A percentile compares a stretch with the other conserved stretches of the same genome.
Evolutionary conservation across 2,329 filamentous ascomycete genomes (phyloP).

Genomic region (Aspergillus sp.): DNA sequence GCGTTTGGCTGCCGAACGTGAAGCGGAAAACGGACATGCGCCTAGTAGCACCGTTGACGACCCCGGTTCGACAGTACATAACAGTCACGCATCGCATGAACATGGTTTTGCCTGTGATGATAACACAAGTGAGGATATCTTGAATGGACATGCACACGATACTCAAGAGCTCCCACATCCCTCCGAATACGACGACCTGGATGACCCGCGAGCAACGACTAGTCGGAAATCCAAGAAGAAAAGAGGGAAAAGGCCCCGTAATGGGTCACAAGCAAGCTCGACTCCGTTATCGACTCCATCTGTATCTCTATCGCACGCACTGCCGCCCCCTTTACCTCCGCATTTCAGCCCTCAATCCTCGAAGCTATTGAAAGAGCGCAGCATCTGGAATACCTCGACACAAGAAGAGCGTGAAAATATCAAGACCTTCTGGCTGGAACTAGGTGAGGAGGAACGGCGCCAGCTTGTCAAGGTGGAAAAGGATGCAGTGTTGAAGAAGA

Average conservation of each 20-base stretch:
- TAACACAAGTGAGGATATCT: constrained; percentile 53
- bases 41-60: constrained; percentile 30
- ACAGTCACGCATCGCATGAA: constrained; percentile 30
- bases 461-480: constrained; percentile 97
- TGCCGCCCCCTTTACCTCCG: constrained; percentile 46
- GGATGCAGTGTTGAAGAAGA: constrained; percentile 95
- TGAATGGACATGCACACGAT: constrained; percentile 56
- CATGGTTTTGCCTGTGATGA: constrained; percentile 29
- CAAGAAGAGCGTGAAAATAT: constrained; percentile 95
- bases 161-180: constrained; percentile 27
- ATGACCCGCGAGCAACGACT: constrained; percentile 22
- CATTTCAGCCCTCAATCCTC: constrained; percentile 43
- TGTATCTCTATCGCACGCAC: constrained; percentile 40
- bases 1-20: constrained; percentile 61
- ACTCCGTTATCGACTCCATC: constrained; percentile 46
- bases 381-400: constrained; percentile 94
- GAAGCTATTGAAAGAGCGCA: constrained; percentile 66
- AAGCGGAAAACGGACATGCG: constrained; percentile 32
- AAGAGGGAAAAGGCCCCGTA: constrained; percentile 39
- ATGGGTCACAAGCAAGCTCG: constrained; percentile 37
- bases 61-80: constrained; percentile 27
- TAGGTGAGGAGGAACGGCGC: constrained; percentile 92
- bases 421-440: constrained; percentile 94
- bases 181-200: constrained; percentile 19
- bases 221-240: constrained; percentile 43